Evolutionary conservation across 2,329 filamentous ascomycete species (phyloP).

Genomic region (Chaetoscypha palmicola): DNA sequence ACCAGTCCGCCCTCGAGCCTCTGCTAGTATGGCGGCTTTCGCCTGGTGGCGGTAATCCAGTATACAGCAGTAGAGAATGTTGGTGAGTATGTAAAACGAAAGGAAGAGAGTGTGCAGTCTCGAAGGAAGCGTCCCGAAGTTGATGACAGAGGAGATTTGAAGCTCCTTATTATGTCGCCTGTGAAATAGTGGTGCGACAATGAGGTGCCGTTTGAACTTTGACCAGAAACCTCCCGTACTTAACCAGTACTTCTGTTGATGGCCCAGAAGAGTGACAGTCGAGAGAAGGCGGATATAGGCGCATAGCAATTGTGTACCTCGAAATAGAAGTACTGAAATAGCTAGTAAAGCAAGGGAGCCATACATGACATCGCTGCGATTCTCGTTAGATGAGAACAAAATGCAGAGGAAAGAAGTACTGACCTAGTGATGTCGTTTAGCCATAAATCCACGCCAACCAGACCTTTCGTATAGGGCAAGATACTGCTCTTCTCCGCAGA

Average conservation of each 20-base stretch:
- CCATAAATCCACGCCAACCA: constrained; percentile 12
- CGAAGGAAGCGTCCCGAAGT: constrained; percentile 68
- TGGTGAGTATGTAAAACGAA: constrained; percentile 57
- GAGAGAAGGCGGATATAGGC: constrained; percentile 4
- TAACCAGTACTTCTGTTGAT: constrained; percentile 10
- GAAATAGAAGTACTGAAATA: constrained; percentile 6
- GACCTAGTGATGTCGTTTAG: constrained; percentile 12
- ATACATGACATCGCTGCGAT: constrained; percentile 7
- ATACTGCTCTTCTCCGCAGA: constrained; percentile 5
- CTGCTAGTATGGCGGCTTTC: constrained; percentile 40
- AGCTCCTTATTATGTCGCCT: constrained; percentile 71
- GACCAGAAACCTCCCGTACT: constrained; percentile 28
- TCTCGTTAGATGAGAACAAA: background rate
- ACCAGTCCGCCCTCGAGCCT: constrained; percentile 55
- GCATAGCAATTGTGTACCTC: background rate
- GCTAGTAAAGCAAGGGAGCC: constrained; percentile 5
- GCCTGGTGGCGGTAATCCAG: constrained; percentile 40
- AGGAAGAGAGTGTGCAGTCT: constrained; percentile 67
- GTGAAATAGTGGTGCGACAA: constrained; percentile 63
- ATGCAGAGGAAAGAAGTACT: background rate
- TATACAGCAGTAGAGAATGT: constrained; percentile 68
- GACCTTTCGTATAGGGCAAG: constrained; percentile 12
- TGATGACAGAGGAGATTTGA: constrained; percentile 56
- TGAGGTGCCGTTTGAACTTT: constrained; percentile 56
- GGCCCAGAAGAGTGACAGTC: constrained; percentile 3